Evolutionary conservation across 805 yeast species (phyloP).

Genomic region (Teunomyces aglyptinius): DNA sequence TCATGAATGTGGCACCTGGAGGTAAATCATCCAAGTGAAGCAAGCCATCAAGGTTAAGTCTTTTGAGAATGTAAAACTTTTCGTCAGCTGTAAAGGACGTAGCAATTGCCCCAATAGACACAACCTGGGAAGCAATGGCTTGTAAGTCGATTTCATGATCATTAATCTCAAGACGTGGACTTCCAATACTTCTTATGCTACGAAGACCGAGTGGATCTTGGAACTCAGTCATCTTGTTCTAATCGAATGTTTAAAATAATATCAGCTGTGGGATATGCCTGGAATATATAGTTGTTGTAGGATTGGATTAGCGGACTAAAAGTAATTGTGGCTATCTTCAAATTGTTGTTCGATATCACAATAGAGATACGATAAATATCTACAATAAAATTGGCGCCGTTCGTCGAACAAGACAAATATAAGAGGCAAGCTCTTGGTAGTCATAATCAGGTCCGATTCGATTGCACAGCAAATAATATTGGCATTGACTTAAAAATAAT

Average conservation of each 20-base stretch:
- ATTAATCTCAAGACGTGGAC: slow-evolving; percentile 8
- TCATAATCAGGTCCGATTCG: neutral
- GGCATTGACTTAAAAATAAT: neutral
- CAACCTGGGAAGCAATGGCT: slow-evolving; percentile 19
- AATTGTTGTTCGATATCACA: neutral
- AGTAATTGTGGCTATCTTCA: neutral
- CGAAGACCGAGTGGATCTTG: slow-evolving; percentile 2
- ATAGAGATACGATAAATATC: neutral
- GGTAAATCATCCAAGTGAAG: slow-evolving; percentile 29
- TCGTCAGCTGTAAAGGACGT: slow-evolving; percentile 21
- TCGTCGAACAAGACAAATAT: neutral
- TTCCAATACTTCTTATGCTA: neutral
- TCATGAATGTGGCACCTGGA: slow-evolving; percentile 34
- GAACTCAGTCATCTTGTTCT: neutral
- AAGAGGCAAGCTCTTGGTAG: neutral
- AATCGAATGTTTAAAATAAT: neutral
- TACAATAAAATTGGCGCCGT: neutral
- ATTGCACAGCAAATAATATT: neutral
- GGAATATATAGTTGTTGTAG: neutral
- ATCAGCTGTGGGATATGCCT: neutral
- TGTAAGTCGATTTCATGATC: slow-evolving; percentile 13
- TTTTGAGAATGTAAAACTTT: slow-evolving; percentile 25
- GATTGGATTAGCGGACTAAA: neutral
- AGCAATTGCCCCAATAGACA: slow-evolving; percentile 27
- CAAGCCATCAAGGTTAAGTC: slow-evolving; percentile 27